Conservation (phyloP, 208 protist genomes). For the Acanthamoeba sp. region DNA sequence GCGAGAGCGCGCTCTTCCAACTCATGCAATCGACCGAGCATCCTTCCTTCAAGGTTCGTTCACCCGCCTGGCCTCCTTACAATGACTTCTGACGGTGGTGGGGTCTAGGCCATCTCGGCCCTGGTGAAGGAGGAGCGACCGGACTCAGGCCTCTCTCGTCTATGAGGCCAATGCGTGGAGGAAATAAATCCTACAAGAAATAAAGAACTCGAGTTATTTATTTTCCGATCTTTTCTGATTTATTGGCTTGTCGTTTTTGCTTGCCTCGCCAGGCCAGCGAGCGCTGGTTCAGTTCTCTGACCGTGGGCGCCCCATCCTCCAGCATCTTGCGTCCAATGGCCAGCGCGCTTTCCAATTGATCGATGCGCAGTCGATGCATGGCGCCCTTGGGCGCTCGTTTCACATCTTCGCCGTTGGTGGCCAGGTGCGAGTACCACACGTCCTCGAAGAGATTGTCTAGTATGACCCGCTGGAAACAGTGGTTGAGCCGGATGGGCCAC, state of each 20-base stretch:
- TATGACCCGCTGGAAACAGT: slow-evolving; percentile 39
- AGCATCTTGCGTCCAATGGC: not conserved
- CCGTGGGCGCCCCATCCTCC: not conserved
- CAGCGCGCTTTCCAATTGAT: not conserved
- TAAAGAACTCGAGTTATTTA: not conserved
- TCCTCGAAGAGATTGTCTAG: slow-evolving; percentile 22
- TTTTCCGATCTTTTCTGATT: not conserved
- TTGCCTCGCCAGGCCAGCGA: slow-evolving; percentile 19
- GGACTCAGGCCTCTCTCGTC: slow-evolving; percentile 26
- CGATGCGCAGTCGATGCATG: not conserved
- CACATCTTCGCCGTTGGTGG: not conserved
- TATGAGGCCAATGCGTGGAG: too few species aligned
- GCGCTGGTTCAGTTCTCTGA: not conserved
- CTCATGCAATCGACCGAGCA: slow-evolving; percentile 52
- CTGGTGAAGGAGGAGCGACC: slow-evolving; percentile 38
- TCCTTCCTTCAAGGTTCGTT: slow-evolving; percentile 39
- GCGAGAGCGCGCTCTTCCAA: slow-evolving; percentile 63
- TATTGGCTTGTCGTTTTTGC: not conserved
- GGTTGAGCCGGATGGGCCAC: not conserved
- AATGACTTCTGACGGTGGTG: not conserved
- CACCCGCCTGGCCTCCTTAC: too few species aligned
- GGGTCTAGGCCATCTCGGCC: slow-evolving; percentile 4
- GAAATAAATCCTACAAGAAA: too few species aligned
- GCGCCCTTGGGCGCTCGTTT: not conserved
- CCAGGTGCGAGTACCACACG: not conserved